Evolutionary conservation across 2,329 filamentous ascomycete genomes (phyloP), one percentile per base, ranked within the genome.

Genomic region (Aspergillus pseudoviridinutans): DNA sequence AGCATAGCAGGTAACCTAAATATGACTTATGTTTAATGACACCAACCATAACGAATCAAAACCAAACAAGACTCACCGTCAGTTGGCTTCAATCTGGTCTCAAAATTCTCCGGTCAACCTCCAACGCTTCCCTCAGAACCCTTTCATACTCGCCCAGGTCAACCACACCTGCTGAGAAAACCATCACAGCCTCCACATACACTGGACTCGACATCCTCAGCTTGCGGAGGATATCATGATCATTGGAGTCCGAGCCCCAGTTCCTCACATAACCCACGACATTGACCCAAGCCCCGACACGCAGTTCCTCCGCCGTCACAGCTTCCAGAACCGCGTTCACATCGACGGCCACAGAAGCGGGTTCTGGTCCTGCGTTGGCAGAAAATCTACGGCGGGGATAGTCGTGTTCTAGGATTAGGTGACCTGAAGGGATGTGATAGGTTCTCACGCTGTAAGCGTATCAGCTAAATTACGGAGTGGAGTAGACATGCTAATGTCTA

Each of bases 211-310:
- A 41, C n/a, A 17, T 12, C 22, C 5, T 12, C 3, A 46, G 60
- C 17, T 17, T 62, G 22, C 52, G 51, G 7, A 29, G n/a, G 10
- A 44, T 46, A 47, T 70, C 70, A 35, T 53, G 51, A 47, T 46
- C 49, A 27, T 27, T 22, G 28, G 17, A 14, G 14, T 20, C 38
- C 22, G 17, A n/a, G 38, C 17, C 17, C 17, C n/a, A 25, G 12
- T 20, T n/a, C 44, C 78, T 81, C 58, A 92, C 79, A 71, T 95
- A 95, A 5, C 92, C 93, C 63, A 97, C 84, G 3, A 97, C 82
- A 70, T 97, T 96, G 51, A 97, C 75, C 92, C 92, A 97, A 58
- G 88, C 82, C n/a, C 93, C 93, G 27, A 89, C 77, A 52, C 86
- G 81, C 53, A 89, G 82, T 52, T 89, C 80, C 56, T 87, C 82